Percentiles rank a stretch among this genome's conserved stretches.
Conservation (phyloP, 2,329 filamentous ascomycete species). For the Pseudocercospora fijiensis region DNA sequence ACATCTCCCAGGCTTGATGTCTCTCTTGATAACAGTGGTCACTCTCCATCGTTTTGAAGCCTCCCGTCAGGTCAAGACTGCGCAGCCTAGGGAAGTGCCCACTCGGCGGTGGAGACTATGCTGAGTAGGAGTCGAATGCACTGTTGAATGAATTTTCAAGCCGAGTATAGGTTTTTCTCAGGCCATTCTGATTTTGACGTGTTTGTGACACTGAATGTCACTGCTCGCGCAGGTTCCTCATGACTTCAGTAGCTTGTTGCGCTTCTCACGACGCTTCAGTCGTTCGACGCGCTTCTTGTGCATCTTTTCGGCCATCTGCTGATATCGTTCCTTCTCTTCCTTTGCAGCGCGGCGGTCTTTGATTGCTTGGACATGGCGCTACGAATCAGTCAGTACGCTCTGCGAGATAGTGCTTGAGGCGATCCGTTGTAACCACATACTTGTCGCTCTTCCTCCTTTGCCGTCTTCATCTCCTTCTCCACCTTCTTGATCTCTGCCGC, state of each 20-base stretch:
- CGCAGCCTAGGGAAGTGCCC: not conserved
- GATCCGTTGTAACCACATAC: constrained; percentile 49
- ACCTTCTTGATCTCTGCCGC: constrained; percentile 80
- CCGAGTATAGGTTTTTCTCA: not conserved
- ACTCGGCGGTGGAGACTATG: not conserved
- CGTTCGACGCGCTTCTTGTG: constrained; percentile 92
- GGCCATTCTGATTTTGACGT: not conserved
- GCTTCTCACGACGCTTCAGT: constrained; percentile 92
- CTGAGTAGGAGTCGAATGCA: not conserved
- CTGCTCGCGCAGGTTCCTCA: constrained; percentile 30
- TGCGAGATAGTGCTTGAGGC: not conserved
- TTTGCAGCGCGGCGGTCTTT: constrained; percentile 84
- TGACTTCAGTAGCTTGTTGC: constrained; percentile 71
- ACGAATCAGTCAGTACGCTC: constrained; percentile 25
- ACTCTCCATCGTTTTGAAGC: not conserved
- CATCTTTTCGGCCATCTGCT: constrained; percentile 96
- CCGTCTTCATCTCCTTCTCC: constrained; percentile 93
- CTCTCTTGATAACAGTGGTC: not conserved
- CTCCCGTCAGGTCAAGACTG: not conserved
- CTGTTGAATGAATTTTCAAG: not conserved
- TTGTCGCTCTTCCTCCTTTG: constrained; percentile 86
- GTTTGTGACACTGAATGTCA: not conserved
- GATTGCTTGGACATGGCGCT: constrained; percentile 76
- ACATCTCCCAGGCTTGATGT: not conserved
- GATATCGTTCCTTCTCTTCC: constrained; percentile 88